Evolutionary conservation across 192 early-diverging fungal species (phyloP), one percentile per base, ranked within the genome.

Genomic region (Lobosporangium transversale): DNA sequence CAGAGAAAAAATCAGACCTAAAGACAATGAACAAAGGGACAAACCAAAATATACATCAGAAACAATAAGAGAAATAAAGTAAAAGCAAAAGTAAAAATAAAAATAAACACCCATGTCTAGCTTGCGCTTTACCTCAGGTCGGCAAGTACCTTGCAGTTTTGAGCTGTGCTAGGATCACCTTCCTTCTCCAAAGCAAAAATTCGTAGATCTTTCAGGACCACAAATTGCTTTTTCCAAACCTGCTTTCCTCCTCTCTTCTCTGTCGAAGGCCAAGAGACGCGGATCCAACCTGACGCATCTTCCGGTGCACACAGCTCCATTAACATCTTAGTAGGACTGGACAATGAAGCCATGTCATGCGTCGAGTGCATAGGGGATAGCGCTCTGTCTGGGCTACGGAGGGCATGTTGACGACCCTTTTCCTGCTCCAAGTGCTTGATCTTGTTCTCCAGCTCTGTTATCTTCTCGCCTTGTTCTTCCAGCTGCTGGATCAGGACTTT

Each of bases 401-500:
- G 12, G 3, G 20, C 73, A 10, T 33, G 21, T 6, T 76, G 73
- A 10, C 73, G 63, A 17, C 73, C 53, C 29, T 67, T 61, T 1
- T 76, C 73, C 20, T 76, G 73, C 48, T 76, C 73, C 33, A 76
- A 31, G 14, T 37, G 58, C 20, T 62, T 66, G 37, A 76, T 76
- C 36, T 62, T 66, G 24, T 35, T 67, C 47, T 76, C 73, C 4
- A 76, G 43, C 20, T 76, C 73, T 0, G 73, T 67, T 12, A 76
- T 76, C 59, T 76, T 76, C 53, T 76, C 73, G n/a, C 73, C 64
- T 27, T 76, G 73, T 47, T 76, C 73, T 24, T 76, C 73, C 21
- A 76, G 23, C 26, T 76, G 73, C 29, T 76, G 73, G 15, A 67
- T 36, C 15, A 76, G 53, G 21, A 76, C 65, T 40, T 76, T 76